These are phyloP conservation scores for Nakaseomyces bracarensis DNA, from an alignment of 1,139 yeast genomes.

Conservation along the genomic window DNA sequence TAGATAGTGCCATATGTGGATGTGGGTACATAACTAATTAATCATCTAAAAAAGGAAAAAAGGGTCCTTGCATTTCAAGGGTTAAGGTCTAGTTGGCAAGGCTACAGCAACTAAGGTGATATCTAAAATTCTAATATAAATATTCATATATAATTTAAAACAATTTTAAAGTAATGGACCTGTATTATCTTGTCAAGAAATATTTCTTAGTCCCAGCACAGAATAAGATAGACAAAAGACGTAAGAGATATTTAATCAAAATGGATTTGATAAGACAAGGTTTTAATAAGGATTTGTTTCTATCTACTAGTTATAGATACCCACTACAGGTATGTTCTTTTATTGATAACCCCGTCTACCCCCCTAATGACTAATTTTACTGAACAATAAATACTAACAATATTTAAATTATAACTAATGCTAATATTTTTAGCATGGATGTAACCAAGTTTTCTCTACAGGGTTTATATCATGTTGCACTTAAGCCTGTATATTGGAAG, in stretches of 20 bases:
- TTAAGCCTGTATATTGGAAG: slow-evolving; percentile 24
- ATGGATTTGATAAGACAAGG: slow-evolving; percentile 11
- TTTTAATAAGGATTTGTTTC: slow-evolving; percentile 16
- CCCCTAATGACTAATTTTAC: no score
- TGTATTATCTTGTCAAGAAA: background rate
- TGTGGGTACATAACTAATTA: no score
- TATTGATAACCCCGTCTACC: no score
- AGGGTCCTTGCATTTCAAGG: no score
- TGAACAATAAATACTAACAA: background rate
- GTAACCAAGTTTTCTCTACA: slow-evolving; percentile 19
- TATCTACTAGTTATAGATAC: slow-evolving; percentile 22
- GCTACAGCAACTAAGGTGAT: no score
- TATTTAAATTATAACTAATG: no score
- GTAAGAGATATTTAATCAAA: slow-evolving; percentile 1
- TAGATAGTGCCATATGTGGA: no score
- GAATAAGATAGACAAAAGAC: background rate
- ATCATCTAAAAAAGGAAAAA: no score
- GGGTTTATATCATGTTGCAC: slow-evolving; percentile 24
- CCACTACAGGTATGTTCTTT: slow-evolving; percentile 24
- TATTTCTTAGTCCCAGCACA: background rate
- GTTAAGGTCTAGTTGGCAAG: no score
- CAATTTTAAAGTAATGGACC: slow-evolving; percentile 15
- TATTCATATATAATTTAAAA: slow-evolving; percentile 25
- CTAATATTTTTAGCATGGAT: slow-evolving; percentile 10
- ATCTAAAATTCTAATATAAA: background rate